These are phyloP conservation scores for Aspergillus awamori DNA, from an alignment of 2,329 filamentous ascomycete species.

Conservation along the genomic window DNA sequence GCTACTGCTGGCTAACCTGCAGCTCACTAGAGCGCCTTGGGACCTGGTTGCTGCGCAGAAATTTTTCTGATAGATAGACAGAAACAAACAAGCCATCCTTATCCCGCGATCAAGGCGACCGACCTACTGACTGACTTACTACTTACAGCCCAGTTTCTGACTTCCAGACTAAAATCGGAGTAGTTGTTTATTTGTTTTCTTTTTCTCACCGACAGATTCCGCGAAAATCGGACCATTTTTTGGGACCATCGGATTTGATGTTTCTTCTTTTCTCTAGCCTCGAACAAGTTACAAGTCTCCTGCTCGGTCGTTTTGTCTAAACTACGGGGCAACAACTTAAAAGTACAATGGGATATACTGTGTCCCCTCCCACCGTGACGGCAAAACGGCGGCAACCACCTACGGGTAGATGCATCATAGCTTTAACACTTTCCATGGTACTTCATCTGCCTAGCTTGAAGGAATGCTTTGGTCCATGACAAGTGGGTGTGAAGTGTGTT, in stretches of 20 bases:
- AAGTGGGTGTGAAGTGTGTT: constrained; percentile 3
- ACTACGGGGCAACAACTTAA: not conserved
- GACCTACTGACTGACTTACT: not conserved
- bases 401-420: constrained; percentile 23
- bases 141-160: not conserved
- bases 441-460: not conserved
- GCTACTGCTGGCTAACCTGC: constrained; percentile 14
- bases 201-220: constrained; percentile 12
- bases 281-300: not conserved
- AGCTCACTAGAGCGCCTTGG: not conserved
- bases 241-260: not conserved
- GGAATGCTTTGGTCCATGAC: not conserved
- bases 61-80: constrained; percentile 15
- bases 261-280: not conserved
- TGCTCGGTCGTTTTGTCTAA: not conserved
- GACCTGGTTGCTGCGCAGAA: constrained; percentile 24
- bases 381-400: constrained; percentile 13
- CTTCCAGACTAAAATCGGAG: not conserved
- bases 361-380: not conserved
- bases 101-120: not conserved
- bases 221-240: constrained; percentile 11
- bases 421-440: constrained; percentile 19
- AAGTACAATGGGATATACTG: not conserved
- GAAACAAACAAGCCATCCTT: constrained; percentile 19
- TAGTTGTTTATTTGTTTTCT: not conserved